Percentiles rank a stretch among this genome's conserved stretches.
Evolutionary conservation across 257 asterid genomes (phyloP).

Genomic region (Fraxinus cuspidata): DNA sequence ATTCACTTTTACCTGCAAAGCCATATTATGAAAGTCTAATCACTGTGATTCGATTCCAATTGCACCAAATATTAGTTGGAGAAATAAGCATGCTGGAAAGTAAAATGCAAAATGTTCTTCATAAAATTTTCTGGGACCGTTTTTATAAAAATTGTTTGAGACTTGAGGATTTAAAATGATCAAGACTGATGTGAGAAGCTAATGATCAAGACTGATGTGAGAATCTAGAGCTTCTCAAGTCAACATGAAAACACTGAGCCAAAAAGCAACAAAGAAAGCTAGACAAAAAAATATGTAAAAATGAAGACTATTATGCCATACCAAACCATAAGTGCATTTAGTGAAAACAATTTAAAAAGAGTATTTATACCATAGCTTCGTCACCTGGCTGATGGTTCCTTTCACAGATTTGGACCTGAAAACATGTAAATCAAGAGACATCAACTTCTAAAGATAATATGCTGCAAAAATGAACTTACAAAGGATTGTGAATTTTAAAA

Average conservation of each 20-base stretch:
- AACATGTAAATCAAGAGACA: conserved; percentile 26
- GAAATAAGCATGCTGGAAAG: no score
- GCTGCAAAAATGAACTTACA: background rate
- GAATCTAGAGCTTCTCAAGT: background rate
- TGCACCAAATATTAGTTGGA: background rate
- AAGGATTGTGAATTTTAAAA: background rate
- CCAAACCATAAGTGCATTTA: background rate
- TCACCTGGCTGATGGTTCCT: conserved; percentile 95
- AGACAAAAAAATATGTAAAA: background rate
- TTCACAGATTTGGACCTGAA: conserved; percentile 90
- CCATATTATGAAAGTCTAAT: conserved; percentile 19
- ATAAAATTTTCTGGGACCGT: no score
- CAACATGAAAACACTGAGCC: background rate
- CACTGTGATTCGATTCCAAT: background rate
- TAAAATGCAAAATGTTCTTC: no score
- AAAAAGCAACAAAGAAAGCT: background rate
- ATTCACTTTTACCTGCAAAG: conserved; percentile 70
- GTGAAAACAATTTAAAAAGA: background rate
- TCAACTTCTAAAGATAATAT: conserved; percentile 13
- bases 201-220: background rate
- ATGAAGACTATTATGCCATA: background rate
- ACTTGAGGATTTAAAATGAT: no score
- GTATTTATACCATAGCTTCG: conserved; percentile 63
- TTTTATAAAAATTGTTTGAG: no score
- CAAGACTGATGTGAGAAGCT: background rate